Base-by-base conservation (phyloP, 2,329 filamentous ascomycete species). In the Fusarium marasasianum region DNA sequence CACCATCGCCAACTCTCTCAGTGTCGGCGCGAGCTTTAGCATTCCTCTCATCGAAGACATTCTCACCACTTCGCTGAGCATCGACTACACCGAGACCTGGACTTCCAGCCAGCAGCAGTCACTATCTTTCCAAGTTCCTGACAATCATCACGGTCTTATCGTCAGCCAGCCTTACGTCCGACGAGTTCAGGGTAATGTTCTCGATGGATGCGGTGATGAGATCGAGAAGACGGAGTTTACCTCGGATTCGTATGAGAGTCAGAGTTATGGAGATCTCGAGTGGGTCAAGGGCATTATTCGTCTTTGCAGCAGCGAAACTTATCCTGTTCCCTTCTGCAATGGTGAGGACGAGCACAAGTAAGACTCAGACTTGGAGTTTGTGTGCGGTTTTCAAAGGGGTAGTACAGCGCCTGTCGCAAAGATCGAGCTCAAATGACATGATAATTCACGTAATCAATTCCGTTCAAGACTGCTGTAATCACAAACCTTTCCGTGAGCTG, bases 281-380 rank as follows among this genome's bases (percentile, higher is more conserved):
- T 77, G 75, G 75, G 75, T 77, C 4, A 77, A 77, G 73, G 75
- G 75, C 4, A 44, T 77, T 5, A 76, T 77, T 44, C 71, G 71
- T 3, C 75, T 77, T 8, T 77, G 75, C 58, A 74, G 63, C 50
- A 77, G 68, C 44, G 51, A 75, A 45, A 65, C 63, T 3, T 77
- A 77, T 33, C 75, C 75, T 9, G 47, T 77, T 17, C 75, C 75
- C 14, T 77, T 66, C 63, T 77, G 75, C 56, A 74, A 57, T 22
- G 75, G 75, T 14, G 62, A 76, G 15, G 73, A 73, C 6, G 53
- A 43, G 41, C 74, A 76, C 44, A 63, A 73, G 12, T 77, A 61
- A 69, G 29, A 2, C 4, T 37, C 15, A 4, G 8, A n/a, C 12
- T 17, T 26, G 10, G 8, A 17, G 9, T 11, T 22, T 9, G 5